Evolutionary conservation across 441 rosid species (phyloP), one percentile per base, ranked within the genome.

Genomic region (Kokia cookei): DNA sequence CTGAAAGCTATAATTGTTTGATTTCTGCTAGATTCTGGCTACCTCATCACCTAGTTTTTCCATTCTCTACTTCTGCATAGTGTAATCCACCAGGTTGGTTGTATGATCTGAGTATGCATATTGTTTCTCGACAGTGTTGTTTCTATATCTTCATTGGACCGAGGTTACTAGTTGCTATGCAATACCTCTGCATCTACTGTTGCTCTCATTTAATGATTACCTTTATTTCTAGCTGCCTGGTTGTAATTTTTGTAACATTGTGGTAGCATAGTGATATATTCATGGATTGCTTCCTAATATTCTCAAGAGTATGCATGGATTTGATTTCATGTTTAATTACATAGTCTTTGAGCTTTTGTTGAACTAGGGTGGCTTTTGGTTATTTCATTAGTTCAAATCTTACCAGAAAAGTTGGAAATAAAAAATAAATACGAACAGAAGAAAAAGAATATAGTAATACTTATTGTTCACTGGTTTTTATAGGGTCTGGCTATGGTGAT

Each of bases 401-500:
- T 53, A 53, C 32, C 8, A 27, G 14, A 48, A 60, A 15, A 48
- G 32, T 60, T 0, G 8, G 37, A 64, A 35, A 17, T 3, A 13
- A 35, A 11, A 42, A 22, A 9, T 42, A 42, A 47, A 62, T 5
- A 35, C 7, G 45, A 35, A 62, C 47, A 35, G 17, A 13, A 15
- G 40, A 55, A 45, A 22, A 53, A 29, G 61, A 24, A 37, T 13
- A 6, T 50, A 19, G 27, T 35, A 12, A 12, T 35, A 53, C 48
- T 54, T 54, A 37, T 13, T 3, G 22, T 11, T 37, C 63, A 78
- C 65, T 47, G 50, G 40, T 79, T 81, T 59, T 24, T 73, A 40
- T 81, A 93, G 99, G 98, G 98, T 58, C 82, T 93, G 73, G 98
- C 97, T 62, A 80, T 93, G 92, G 93, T 86, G 79, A 91, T 95